Evolutionary conservation across 495 filamentous ascomycete species (phyloP).

Genomic region (Penicillium simplicissimum): DNA sequence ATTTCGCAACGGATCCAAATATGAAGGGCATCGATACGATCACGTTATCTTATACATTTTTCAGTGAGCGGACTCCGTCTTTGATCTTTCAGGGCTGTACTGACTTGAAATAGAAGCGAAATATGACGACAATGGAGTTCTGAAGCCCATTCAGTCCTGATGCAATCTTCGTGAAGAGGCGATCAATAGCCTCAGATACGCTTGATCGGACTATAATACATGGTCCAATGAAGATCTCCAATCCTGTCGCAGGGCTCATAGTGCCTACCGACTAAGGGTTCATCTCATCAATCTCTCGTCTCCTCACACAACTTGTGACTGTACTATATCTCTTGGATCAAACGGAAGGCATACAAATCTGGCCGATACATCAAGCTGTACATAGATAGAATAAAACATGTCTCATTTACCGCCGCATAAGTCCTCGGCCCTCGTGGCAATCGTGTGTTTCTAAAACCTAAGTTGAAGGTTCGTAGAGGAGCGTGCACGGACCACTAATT

Average conservation of each 20-base stretch:
- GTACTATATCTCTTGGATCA: slow-evolving; percentile 25
- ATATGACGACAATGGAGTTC: slow-evolving; percentile 80
- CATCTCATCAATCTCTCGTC: slow-evolving; percentile 22
- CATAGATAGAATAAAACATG: slow-evolving; percentile 9
- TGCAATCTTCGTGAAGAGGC: background rate
- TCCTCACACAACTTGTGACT: slow-evolving; percentile 18
- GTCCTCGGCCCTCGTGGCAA: background rate
- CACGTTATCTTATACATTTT: slow-evolving; percentile 96
- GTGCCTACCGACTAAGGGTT: background rate
- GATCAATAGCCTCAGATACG: background rate
- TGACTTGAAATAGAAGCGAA: slow-evolving; percentile 66
- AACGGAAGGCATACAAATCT: background rate
- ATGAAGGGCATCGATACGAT: slow-evolving; percentile 95
- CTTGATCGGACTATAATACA: no score
- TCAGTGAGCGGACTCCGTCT: slow-evolving; percentile 65
- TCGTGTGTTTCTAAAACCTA: background rate
- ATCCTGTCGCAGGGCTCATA: background rate
- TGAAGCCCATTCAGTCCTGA: slow-evolving; percentile 43
- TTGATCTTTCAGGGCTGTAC: slow-evolving; percentile 5
- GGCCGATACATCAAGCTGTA: background rate
- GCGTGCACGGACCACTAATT: slow-evolving; percentile 44
- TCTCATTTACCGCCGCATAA: background rate
- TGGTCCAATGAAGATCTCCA: background rate
- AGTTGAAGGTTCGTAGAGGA: background rate
- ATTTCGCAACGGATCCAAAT: slow-evolving; percentile 84